Conservation (phyloP, 345 rosid species). For the Gynandropsis gynandra region DNA sequence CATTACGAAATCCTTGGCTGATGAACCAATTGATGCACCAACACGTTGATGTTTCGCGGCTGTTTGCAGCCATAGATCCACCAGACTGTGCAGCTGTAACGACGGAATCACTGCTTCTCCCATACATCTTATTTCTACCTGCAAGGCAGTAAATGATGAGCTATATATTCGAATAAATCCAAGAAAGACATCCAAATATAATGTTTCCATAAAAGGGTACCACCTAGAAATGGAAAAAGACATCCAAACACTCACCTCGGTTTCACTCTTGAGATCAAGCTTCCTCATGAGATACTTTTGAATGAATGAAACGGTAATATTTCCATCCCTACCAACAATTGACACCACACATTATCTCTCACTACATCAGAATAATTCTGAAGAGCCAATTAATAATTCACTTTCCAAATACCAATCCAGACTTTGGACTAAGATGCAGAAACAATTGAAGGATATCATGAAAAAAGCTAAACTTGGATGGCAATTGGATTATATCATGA, state of each 20-base stretch:
- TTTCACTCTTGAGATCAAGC: slow-evolving; percentile 56
- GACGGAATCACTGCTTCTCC: slow-evolving; percentile 64
- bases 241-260: slow-evolving; percentile 53
- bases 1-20: slow-evolving; percentile 78
- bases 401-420: too few relatives aligned
- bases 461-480: too few relatives aligned
- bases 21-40: slow-evolving; percentile 51
- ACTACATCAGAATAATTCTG: not conserved
- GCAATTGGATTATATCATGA: too few relatives aligned
- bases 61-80: slow-evolving; percentile 62
- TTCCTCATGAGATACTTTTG: slow-evolving; percentile 80
- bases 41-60: slow-evolving; percentile 43
- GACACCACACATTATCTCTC: slow-evolving; percentile 7
- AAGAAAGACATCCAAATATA: not conserved
- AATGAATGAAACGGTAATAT: slow-evolving; percentile 60
- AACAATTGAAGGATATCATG: not conserved
- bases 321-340: slow-evolving; percentile 57
- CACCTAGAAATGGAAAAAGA: not conserved
- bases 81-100: slow-evolving; percentile 42
- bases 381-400: too few relatives aligned
- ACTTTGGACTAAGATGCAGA: not conserved
- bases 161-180: not conserved
- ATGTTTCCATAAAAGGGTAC: not conserved
- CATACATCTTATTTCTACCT: slow-evolving; percentile 80
- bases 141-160: slow-evolving; percentile 9